These are phyloP conservation scores for Kickxella alabastrina DNA, from an alignment of 192 early-diverging fungal genomes.

Conservation along the genomic window DNA sequence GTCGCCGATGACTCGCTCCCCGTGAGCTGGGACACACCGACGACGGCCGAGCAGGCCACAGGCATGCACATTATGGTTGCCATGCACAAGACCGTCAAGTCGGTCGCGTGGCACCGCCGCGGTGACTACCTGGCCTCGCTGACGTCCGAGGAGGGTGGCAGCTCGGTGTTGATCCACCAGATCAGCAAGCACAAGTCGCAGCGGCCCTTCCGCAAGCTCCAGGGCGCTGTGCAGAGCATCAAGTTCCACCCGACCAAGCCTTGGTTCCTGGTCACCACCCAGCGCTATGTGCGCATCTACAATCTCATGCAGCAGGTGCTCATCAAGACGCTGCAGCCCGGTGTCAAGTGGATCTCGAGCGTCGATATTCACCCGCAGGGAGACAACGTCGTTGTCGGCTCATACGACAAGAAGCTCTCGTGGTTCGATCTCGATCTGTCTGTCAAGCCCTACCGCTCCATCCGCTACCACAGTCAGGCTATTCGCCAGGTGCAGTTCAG, in stretches of 20 bases:
- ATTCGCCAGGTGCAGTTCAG: constrained; percentile 87
- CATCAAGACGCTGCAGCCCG: constrained; percentile 76
- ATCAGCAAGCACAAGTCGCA: constrained; percentile 83
- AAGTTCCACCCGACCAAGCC: constrained; percentile 92
- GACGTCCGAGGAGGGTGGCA: constrained; percentile 69
- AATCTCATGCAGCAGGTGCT: constrained; percentile 86
- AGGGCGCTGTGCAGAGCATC: constrained; percentile 82
- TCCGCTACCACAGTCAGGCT: constrained; percentile 85
- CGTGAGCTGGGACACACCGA: constrained; percentile 55
- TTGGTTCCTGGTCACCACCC: constrained; percentile 90
- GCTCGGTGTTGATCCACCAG: constrained; percentile 86
- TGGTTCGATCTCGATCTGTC: constrained; percentile 98
- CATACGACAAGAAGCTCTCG: constrained; percentile 89
- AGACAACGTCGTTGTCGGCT: constrained; percentile 94
- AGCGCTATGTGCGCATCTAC: constrained; percentile 91
- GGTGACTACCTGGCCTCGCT: constrained; percentile 95
- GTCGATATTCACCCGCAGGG: constrained; percentile 92
- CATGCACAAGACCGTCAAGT: constrained; percentile 65
- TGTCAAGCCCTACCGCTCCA: constrained; percentile 86
- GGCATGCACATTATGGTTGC: constrained; percentile 49
- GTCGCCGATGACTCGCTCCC: constrained; percentile 32
- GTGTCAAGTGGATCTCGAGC: constrained; percentile 93
- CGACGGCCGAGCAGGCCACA: constrained; percentile 48
- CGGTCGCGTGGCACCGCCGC: constrained; percentile 90
- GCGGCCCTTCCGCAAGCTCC: constrained; percentile 85